These are phyloP conservation scores for Stagonosporopsis chrysanthemi DNA, from an alignment of 2,329 filamentous ascomycete species.

Conservation along the genomic window DNA sequence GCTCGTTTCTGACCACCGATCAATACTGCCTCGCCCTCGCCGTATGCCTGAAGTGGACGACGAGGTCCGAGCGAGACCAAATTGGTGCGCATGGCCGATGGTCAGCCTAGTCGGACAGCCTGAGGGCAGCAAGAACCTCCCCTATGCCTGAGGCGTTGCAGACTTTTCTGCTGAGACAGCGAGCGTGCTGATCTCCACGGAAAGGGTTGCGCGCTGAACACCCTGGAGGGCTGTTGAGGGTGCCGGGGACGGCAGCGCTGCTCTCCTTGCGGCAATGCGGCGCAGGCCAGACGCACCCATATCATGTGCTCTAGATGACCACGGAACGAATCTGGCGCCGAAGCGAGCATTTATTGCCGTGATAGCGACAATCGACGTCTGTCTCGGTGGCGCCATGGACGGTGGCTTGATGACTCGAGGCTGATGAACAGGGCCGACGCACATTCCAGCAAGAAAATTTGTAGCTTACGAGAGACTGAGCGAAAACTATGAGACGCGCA, in stretches of 20 bases:
- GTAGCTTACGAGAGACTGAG: slow-evolving; percentile 31
- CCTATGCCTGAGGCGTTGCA: slow-evolving; percentile 22
- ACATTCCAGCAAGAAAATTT: slow-evolving; percentile 25
- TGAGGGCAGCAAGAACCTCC: slow-evolving; percentile 9
- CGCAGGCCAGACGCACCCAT: slow-evolving; percentile 21
- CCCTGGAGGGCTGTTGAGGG: slow-evolving; percentile 6
- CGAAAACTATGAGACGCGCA: slow-evolving; percentile 15
- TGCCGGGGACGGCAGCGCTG: slow-evolving; percentile 27
- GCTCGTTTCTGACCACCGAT: slow-evolving; percentile 27
- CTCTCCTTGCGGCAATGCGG: slow-evolving; percentile 24
- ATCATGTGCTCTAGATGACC: slow-evolving; percentile 22
- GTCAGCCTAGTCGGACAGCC: slow-evolving; percentile 34
- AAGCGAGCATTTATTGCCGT: slow-evolving; percentile 17
- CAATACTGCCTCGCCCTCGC: slow-evolving; percentile 36
- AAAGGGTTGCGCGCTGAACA: slow-evolving; percentile 6
- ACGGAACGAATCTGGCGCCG: slow-evolving; percentile 15
- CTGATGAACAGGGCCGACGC: slow-evolving; percentile 19
- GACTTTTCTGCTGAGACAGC: slow-evolving; percentile 20
- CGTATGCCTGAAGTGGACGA: slow-evolving; percentile 18
- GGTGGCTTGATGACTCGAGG: slow-evolving; percentile 25
- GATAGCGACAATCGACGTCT: slow-evolving; percentile 32
- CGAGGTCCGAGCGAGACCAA: slow-evolving; percentile 34
- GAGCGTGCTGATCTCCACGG: slow-evolving; percentile 24
- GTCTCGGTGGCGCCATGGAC: slow-evolving; percentile 23
- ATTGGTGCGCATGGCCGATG: slow-evolving; percentile 31